Conservation (phyloP, 768 basidiomycete genomes). For the Leccinellum albellum region DNA sequence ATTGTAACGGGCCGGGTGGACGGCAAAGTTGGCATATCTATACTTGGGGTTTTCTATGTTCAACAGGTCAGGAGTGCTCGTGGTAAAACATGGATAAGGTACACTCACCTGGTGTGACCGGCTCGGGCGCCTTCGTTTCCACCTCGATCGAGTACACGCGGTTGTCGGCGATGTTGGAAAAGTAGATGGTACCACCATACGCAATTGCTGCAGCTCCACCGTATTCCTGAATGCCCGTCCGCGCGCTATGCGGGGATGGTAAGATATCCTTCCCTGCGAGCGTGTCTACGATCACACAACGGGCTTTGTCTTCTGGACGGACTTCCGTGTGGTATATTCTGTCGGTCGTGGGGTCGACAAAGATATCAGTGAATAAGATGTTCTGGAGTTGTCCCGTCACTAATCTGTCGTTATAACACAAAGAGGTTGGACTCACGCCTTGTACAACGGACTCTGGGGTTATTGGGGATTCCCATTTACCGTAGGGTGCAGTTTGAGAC, state of each 20-base stretch:
- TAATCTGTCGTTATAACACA: not conserved
- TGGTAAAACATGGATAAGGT: not conserved
- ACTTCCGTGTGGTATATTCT: constrained; percentile 55
- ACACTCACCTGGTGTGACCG: constrained; percentile 57
- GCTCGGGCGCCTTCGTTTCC: constrained; percentile 30
- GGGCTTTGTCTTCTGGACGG: constrained; percentile 53
- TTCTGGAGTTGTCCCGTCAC: constrained; percentile 20
- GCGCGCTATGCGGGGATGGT: constrained; percentile 50
- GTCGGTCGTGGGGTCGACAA: constrained; percentile 50
- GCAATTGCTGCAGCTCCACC: constrained; percentile 65
- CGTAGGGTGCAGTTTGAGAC: constrained; percentile 46
- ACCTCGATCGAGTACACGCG: constrained; percentile 46
- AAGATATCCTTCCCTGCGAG: constrained; percentile 46
- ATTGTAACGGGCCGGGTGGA: constrained; percentile 50
- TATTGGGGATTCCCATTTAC: constrained; percentile 60
- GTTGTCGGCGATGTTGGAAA: constrained; percentile 53
- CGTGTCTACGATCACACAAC: constrained; percentile 57
- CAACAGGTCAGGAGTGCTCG: not conserved
- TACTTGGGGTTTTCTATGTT: constrained; percentile 25
- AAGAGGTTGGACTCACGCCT: constrained; percentile 31
- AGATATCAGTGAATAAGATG: constrained; percentile 37
- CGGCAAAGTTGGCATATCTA: constrained; percentile 62
- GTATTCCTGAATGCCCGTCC: constrained; percentile 65
- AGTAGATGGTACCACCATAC: constrained; percentile 48
- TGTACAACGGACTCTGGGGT: constrained; percentile 49